Evolutionary conservation across 805 yeast species (phyloP).

Genomic region (Starmerella apicola): DNA sequence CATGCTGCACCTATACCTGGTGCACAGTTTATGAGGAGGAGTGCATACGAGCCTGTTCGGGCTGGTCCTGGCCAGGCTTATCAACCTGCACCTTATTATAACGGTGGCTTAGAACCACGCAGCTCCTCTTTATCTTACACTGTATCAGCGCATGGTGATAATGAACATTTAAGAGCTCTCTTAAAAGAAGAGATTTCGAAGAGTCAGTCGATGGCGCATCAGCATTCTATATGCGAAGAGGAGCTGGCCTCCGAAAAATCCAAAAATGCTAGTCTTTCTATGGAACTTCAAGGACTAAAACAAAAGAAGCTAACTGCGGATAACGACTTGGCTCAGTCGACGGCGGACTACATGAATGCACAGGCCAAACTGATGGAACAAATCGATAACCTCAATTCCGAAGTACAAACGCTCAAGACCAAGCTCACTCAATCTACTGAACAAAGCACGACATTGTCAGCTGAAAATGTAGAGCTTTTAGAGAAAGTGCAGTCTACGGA

Average conservation of each 20-base stretch:
- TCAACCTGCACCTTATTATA: too few relatives aligned
- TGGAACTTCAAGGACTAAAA: slow-evolving; percentile 17
- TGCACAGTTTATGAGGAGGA: too few relatives aligned
- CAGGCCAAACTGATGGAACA: slow-evolving; percentile 21
- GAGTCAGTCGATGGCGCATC: neutral
- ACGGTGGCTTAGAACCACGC: neutral
- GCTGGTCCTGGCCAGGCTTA: too few relatives aligned
- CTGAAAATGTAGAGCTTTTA: slow-evolving; percentile 2
- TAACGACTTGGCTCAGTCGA: slow-evolving; percentile 22
- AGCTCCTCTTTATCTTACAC: neutral
- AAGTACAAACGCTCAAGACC: slow-evolving; percentile 12
- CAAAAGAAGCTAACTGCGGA: slow-evolving; percentile 21
- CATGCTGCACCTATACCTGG: too few relatives aligned
- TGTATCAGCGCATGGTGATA: neutral
- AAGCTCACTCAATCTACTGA: slow-evolving; percentile 7
- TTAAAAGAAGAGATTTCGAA: neutral
- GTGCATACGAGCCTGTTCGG: too few relatives aligned
- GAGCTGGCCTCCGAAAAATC: slow-evolving; percentile 21
- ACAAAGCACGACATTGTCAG: neutral
- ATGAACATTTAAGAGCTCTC: neutral
- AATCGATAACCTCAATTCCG: slow-evolving; percentile 17
- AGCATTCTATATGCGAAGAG: slow-evolving; percentile 16
- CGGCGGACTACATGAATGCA: slow-evolving; percentile 23
- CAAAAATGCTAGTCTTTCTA: slow-evolving; percentile 13
- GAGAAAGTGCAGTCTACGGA: slow-evolving; percentile 4